Base-by-base conservation (phyloP, 2,329 filamentous ascomycete genomes). In the Phialocephala subalpina region DNA sequence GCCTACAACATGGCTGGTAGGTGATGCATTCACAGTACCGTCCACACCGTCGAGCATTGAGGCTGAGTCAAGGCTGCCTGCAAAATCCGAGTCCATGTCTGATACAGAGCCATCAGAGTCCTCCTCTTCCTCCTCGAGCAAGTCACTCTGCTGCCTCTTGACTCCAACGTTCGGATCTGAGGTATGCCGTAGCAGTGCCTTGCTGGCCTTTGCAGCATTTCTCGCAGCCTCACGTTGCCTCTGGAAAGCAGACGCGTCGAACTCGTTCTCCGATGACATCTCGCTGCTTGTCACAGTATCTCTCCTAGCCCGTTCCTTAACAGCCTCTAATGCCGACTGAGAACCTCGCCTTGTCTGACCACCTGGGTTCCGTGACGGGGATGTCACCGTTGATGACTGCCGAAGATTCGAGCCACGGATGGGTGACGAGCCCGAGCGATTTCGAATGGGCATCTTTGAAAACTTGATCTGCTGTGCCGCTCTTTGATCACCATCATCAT, bases 381-480 rank as follows among this genome's bases (percentile, higher is more conserved):
- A 97, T 0, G 93, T 97, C 12, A 93, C 92, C 18, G 94, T 77
- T 12, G 82, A 76, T 3, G 84, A 82, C 66, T 90, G 88, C 53
- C 84, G 83, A 29, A 88, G 78, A 66, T 85, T 87, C 18, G 89
- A 89, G 16, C 85, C 87, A 70, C 93, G 90, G 42, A 92, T 89
- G 3, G 95, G 95, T 57, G 95, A 97, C 0, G 94, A 97, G 12
- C 93, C 95, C 29, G 94, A 92, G 63, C 95, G 89, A 71, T 89
- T 89, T 35, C 94, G 88, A 52, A 97, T 86, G 0, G 96, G 95
- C 92, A 97, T 95, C 80, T 98, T 98, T 58, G 92, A 89, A 79
- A 99, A 99, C 76, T 95, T 94, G 77, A 98, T 97, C 77, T 97
- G 93, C 76, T 97, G 93, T 2, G 91, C 91, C 53, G 92, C 91